Base-by-base conservation (phyloP, 2,329 filamentous ascomycete species). In the Hypoxylon sp. region DNA sequence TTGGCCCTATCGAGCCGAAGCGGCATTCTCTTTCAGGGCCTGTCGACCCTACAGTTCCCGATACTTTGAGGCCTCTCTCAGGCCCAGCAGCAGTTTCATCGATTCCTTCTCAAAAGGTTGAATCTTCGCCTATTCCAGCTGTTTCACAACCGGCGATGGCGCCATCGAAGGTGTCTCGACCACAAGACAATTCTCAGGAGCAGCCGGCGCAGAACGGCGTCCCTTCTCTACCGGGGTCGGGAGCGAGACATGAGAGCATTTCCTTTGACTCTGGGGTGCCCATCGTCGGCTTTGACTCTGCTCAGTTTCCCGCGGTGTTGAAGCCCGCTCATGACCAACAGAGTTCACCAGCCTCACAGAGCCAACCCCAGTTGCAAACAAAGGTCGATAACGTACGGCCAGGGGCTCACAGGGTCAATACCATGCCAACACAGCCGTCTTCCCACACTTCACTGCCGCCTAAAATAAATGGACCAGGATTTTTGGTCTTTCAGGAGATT, bases 401-500 rank as follows among this genome's bases (percentile, higher is more conserved):
- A n/a, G 47, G 54, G 46, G n/a, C 61, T 34, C 63, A 65, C 19
- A 70, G 59, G 49, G 64, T 73, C n/a, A 66, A 68, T 22, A 70
- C 67, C 6, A 22, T 65, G 13, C 68, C 70, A 26, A 53, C 34
- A 20, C 57, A 59, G n/a, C 15, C 56, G 7, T 52, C 63, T 4
- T 65, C 69, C 46, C 47, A 62, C 11, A 37, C 34, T 49, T 17
- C 46, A 34, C 30, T 54, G 0, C 48, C 55, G 4, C 62, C 66
- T 32, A 68, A 57, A 50, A 59, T 65, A 47, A 53, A 46, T 46
- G 69, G 72, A 2, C 70, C 70, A 19, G 70, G 71, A 2, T 63
- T 72, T 50, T 60, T 69, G n/a, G 43, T 72, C 20, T 74, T 70
- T 43, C 71, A 72, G 34, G 72, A 73, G 54, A 70, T 71, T 37